Base-by-base conservation (phyloP, 768 basidiomycete species). In the Russula lepida region DNA sequence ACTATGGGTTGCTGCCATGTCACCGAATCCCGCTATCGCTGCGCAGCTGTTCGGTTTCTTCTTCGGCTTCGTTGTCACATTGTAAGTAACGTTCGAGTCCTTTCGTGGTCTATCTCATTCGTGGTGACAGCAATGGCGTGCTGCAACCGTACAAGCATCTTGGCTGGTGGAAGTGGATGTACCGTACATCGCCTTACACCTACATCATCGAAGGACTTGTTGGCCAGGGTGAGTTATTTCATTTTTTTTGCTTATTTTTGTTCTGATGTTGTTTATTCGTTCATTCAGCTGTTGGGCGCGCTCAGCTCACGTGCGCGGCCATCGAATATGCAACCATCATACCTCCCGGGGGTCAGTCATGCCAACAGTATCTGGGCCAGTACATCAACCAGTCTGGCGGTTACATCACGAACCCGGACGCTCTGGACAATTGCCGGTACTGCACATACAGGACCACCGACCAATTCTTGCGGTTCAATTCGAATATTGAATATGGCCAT, bases 361-460 rank as follows among this genome's bases (percentile, higher is more conserved):
- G 84, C 69, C 70, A 66, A 13, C 65, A 71, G 13, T 85, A 80
- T 70, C 70, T 82, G 54, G 56, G 64, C 1, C 59, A 73, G 7
- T 86, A 74, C 68, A 76, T 82, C 44, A 35, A 62, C 15, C 52
- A 56, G 6, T 67, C 72, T 15, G 78, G 82, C 1, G 83, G 83
- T 2, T 82, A 82, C 67, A 43, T 84, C n/a, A 46, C 71, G 27
- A 74, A 82, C 59, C 71, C 76, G 0, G 55, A 68, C 25, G 76
- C 74, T 0, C 72, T 72, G 2, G 67, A 68, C 5, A 66, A 64
- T 19, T 84, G 84, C 70, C 63, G 70, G 37, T 82, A 79, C 72
- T 92, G 90, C 67, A 71, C 82, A 3, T 75, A 77, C 39, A 69
- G 75, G n/a, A 78, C 77, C 0, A 83, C 86, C 0, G 84, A 90